A percentile compares a stretch with the other conserved stretches of the same genome.
These are phyloP conservation scores for Phylloporus sp. DNA, from an alignment of 768 basidiomycete genomes.

Conservation along the genomic window DNA sequence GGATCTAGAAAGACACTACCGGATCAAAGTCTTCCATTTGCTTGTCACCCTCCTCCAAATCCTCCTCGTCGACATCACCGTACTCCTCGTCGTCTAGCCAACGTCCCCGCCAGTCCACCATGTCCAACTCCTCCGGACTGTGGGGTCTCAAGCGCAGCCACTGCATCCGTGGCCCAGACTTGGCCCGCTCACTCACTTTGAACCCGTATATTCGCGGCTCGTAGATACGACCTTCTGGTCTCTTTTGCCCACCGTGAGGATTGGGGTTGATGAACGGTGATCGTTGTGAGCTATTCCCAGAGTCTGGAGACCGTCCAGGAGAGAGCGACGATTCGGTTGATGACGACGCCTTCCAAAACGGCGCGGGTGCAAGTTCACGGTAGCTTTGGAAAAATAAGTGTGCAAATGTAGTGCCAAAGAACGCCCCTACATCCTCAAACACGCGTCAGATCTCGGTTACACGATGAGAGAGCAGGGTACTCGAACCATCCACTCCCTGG, in stretches of 20 bases:
- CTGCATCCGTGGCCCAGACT: slow-evolving; percentile 94
- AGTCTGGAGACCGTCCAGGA: slow-evolving; percentile 51
- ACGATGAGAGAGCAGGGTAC: slow-evolving; percentile 6
- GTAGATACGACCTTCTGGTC: slow-evolving; percentile 83
- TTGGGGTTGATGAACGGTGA: slow-evolving; percentile 83
- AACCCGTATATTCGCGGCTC: slow-evolving; percentile 95
- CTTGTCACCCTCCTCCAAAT: slow-evolving; percentile 51
- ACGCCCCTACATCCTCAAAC: slow-evolving; percentile 65
- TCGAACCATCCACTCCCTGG: slow-evolving; percentile 87
- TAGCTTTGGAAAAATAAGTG: slow-evolving; percentile 98
- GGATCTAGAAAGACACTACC: slow-evolving; percentile 37
- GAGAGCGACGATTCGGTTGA: slow-evolving; percentile 51
- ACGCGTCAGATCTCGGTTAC: slow-evolving; percentile 9
- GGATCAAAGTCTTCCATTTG: slow-evolving; percentile 88
- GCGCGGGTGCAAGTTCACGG: slow-evolving; percentile 89
- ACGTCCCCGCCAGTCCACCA: slow-evolving; percentile 86
- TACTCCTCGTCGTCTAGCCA: slow-evolving; percentile 82
- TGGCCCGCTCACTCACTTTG: slow-evolving; percentile 92
- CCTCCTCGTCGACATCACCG: slow-evolving; percentile 57
- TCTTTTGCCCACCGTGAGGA: slow-evolving; percentile 84
- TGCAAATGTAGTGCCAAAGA: slow-evolving; percentile 98
- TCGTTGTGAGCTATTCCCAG: slow-evolving; percentile 45
- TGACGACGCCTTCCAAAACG: slow-evolving; percentile 78
- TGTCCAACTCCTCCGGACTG: slow-evolving; percentile 72
- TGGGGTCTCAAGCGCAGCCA: slow-evolving; percentile 91